Evolutionary conservation across 1,139 yeast species (phyloP).

Genomic region (Suhomyces guaymorum): DNA sequence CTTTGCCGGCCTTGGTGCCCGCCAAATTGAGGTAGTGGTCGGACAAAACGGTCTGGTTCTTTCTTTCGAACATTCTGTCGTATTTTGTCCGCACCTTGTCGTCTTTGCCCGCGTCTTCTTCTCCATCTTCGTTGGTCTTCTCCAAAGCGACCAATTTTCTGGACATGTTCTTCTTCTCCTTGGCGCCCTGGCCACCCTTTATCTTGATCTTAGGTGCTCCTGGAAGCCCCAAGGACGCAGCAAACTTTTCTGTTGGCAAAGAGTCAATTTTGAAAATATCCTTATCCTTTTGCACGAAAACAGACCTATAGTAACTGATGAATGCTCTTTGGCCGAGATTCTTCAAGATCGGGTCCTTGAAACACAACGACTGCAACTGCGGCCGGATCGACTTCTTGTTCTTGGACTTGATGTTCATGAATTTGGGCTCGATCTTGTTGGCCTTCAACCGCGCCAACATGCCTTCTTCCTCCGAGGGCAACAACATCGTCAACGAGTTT

Average conservation of each 20-base stretch:
- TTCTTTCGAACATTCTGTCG: slow-evolving; percentile 94
- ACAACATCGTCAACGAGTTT: slow-evolving; percentile 75
- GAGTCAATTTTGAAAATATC: slow-evolving; percentile 76
- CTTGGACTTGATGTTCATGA: slow-evolving; percentile 72
- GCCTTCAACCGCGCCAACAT: slow-evolving; percentile 65
- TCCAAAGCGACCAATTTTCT: slow-evolving; percentile 62
- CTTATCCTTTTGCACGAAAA: slow-evolving; percentile 84
- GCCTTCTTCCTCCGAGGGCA: slow-evolving; percentile 81
- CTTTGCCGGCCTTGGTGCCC: slow-evolving; percentile 35
- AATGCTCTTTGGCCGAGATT: slow-evolving; percentile 95
- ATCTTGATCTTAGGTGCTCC: slow-evolving; percentile 94
- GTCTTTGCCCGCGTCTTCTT: slow-evolving; percentile 29
- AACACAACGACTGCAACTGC: slow-evolving; percentile 86
- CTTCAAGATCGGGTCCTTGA: slow-evolving; percentile 87
- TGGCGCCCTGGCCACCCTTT: slow-evolving; percentile 52
- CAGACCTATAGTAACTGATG: slow-evolving; percentile 82
- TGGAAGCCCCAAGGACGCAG: slow-evolving; percentile 87
- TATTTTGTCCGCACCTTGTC: slow-evolving; percentile 75
- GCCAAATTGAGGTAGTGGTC: slow-evolving; percentile 82
- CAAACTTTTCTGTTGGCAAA: slow-evolving; percentile 79
- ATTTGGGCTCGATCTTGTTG: slow-evolving; percentile 68
- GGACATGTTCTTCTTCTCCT: slow-evolving; percentile 80
- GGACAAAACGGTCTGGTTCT: slow-evolving; percentile 88
- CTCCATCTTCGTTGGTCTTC: slow-evolving; percentile 69
- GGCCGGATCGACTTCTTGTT: slow-evolving; percentile 78